These are phyloP conservation scores for Hexamita inflata DNA, from an alignment of 208 protist species.

Conservation along the genomic window DNA sequence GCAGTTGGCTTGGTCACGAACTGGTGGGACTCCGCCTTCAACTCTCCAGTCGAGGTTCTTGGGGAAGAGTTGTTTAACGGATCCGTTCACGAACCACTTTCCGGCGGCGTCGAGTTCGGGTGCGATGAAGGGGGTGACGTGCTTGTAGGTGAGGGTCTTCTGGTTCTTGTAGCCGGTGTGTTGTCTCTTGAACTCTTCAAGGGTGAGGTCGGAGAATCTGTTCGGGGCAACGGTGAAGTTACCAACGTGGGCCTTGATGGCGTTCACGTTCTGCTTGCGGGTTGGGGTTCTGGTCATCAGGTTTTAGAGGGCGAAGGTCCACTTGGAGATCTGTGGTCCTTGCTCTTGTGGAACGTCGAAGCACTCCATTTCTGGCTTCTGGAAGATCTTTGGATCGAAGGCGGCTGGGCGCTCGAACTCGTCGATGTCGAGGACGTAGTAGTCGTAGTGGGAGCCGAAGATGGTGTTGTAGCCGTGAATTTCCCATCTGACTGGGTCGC, in stretches of 20 bases:
- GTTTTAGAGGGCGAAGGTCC: too few species aligned
- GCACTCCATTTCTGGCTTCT: too few species aligned
- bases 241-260: too few species aligned
- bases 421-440: not conserved
- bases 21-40: not conserved
- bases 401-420: not conserved
- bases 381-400: not conserved
- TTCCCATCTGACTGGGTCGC: not conserved
- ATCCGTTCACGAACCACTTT: too few species aligned
- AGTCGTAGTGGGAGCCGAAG: not conserved
- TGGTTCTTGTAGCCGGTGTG: not conserved
- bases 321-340: too few species aligned
- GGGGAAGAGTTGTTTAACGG: too few species aligned
- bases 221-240: constrained; percentile 3
- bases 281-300: too few species aligned
- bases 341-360: too few species aligned
- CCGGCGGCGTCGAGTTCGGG: too few species aligned
- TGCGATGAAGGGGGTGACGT: too few species aligned
- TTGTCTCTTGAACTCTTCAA: not conserved
- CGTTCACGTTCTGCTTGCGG: too few species aligned
- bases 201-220: not conserved
- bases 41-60: constrained; percentile 12
- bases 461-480: constrained; percentile 16
- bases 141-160: too few species aligned
- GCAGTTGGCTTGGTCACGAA: constrained; percentile 33